Base-by-base conservation (phyloP, 2,329 filamentous ascomycete genomes). In the Talaromyces funiculosus region DNA sequence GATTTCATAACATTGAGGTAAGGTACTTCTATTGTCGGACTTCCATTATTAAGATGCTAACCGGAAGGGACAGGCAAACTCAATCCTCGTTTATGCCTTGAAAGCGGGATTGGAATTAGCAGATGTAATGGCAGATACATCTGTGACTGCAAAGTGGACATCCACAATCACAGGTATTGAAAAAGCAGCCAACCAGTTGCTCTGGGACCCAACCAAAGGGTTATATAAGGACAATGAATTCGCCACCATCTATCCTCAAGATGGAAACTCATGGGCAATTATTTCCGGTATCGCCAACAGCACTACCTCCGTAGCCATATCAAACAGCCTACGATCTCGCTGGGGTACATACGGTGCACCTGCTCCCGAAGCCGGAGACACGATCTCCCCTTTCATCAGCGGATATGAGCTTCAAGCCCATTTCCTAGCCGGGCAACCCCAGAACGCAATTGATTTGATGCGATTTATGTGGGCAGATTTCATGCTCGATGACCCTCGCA, bases 271-370 rank as follows among this genome's bases (percentile, higher is more conserved):
- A 16, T 43, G 40, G 40, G 14, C 40, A 24, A 43, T 43, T 5
- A 43, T 43, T 10, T 24, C 40, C 12, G 40, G 40, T 4, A 5
- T 43, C 40, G 40, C 40, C 20, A 43, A 43, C 20, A 43, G 20
- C 12, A 43, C 40, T 16, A 43, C 40, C 2, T 18, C 40, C 5
- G 40, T 43, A 10, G 24, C 20, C 14, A 24, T 43, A 0, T 43
- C 40, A 22, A 43, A 24, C 5, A 43, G 40, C 12, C 40, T 43
- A 7, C 20, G 20, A 43, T 43, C 40, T 3, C 40, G 40, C 12
- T 43, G 80, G 78, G 75, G 70, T 4, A 22, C 38, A 18, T 77
- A 77, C 63, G 79, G 80, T n/a, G 76, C 79, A 3, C 78, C 77
- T 3, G 75, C 78, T 1, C 74, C 75, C 0, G 77, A 80, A 63